A percentile compares a stretch with the other conserved stretches of the same genome.
Conservation (phyloP, 768 basidiomycete genomes). For the Pulveroboletus ravenelii region DNA sequence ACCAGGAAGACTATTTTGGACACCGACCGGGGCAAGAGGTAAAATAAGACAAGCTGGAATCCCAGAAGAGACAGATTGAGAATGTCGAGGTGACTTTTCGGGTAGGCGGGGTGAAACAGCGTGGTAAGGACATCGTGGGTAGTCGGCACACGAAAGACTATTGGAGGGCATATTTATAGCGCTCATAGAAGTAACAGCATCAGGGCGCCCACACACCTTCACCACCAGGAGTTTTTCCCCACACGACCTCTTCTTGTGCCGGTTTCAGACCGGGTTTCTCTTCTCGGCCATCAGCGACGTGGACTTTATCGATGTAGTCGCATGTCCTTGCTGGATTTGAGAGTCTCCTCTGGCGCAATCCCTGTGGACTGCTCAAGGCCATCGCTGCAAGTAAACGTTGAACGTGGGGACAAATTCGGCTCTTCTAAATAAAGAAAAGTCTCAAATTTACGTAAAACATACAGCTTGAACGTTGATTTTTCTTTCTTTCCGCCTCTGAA, state of each 20-base stretch:
- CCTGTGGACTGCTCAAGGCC: constrained; percentile 15
- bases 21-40: constrained; percentile 50
- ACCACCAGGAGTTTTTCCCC: constrained; percentile 82
- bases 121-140: constrained; percentile 87
- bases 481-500: background rate
- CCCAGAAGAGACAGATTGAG: constrained; percentile 78
- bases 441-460: constrained; percentile 13
- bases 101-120: constrained; percentile 75
- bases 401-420: background rate
- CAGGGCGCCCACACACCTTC: constrained; percentile 48
- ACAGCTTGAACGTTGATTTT: background rate
- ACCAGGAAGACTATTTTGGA: constrained; percentile 71
- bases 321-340: background rate
- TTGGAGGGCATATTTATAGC: constrained; percentile 2
- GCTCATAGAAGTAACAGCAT: constrained; percentile 1
- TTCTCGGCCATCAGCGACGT: constrained; percentile 10
- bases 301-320: background rate
- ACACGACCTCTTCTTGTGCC: constrained; percentile 58
- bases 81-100: constrained; percentile 86
- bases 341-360: constrained; percentile 23
- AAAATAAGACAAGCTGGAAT: constrained; percentile 72
- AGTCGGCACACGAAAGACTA: constrained; percentile 91
- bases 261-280: constrained; percentile 8
- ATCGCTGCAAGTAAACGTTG: constrained; percentile 9
- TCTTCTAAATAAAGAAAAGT: background rate